Evolutionary conservation across 1,284 basidiomycete species (phyloP), one percentile per base, ranked within the genome.

Genomic region (Ceratobasidium sp.): DNA sequence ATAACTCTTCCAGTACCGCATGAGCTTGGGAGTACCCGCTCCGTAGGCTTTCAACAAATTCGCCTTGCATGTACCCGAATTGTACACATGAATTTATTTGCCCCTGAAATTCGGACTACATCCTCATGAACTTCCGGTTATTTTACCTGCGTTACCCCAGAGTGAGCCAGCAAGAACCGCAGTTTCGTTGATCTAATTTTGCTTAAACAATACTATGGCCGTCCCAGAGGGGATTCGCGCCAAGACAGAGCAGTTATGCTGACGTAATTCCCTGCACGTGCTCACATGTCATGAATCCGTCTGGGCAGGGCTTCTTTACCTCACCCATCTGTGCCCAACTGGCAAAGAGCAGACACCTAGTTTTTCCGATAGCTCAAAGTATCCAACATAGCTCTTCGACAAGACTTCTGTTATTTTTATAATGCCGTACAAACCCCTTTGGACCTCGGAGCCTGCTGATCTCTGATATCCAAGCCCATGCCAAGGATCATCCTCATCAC

Each of bases 191-290:
- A n/a, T n/a, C n/a, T n/a, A n/a, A n/a, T n/a, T n/a, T n/a, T n/a
- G n/a, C n/a, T n/a, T n/a, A n/a, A n/a, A n/a, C n/a, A n/a, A n/a
- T n/a, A n/a, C n/a, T n/a, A n/a, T n/a, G n/a, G n/a, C n/a, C n/a
- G n/a, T n/a, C n/a, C 39, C 39, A 6, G 39, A 42, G 13, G 13
- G 39, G 39, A 47, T 20, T 47, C 47, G 20, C 26, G 60, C 60
- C 60, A 63, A 63, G 60, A 20, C n/a, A n/a, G n/a, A 23, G 23
- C 10, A 26, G 13, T 6, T 2, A 23, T 53, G 49, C 28, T 67
- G n/a, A 67, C 20, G 33, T 67, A 67, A 67, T 67, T n/a, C n/a
- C 1, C 17, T 11, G 65, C 65, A 53, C 65, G 65, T 67, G 64
- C 64, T 53, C 45, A 7, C 47, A 26, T 49, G 26, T 20, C 4